A percentile compares a stretch with the other conserved stretches of the same genome.
Evolutionary conservation across 2,329 filamentous ascomycete genomes (phyloP).

Genomic region (Atkinsonella texensis): DNA sequence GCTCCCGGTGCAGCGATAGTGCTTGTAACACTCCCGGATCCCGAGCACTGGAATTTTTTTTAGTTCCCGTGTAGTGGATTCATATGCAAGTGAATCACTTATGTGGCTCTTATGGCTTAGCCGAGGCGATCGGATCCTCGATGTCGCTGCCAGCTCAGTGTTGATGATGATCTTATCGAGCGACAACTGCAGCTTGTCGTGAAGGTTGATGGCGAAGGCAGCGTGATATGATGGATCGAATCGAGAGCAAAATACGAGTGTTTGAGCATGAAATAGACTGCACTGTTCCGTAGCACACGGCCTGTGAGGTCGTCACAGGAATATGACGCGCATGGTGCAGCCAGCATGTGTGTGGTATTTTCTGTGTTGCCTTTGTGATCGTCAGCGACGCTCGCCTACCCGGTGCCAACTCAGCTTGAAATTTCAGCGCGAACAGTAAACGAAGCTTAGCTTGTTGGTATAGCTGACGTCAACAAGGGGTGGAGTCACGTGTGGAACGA

Average conservation of each 20-base stretch:
- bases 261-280: neutral
- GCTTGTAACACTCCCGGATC: neutral
- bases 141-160: neutral
- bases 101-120: neutral
- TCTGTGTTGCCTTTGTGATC: neutral
- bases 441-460: too few species aligned
- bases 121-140: too few species aligned
- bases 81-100: neutral
- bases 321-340: constrained; percentile 5
- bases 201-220: neutral
- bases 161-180: neutral
- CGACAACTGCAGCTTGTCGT: neutral
- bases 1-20: neutral
- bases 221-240: neutral
- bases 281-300: neutral
- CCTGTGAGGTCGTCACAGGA: neutral
- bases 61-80: neutral
- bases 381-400: neutral
- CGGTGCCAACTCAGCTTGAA: neutral
- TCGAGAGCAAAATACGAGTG: neutral
- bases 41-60: neutral
- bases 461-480: neutral
- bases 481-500: neutral
- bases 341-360: neutral
- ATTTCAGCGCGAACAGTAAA: neutral